phyloP scores from a whole-genome alignment of 1,284 basidiomycete species.

The Agaricales sp. region DNA sequence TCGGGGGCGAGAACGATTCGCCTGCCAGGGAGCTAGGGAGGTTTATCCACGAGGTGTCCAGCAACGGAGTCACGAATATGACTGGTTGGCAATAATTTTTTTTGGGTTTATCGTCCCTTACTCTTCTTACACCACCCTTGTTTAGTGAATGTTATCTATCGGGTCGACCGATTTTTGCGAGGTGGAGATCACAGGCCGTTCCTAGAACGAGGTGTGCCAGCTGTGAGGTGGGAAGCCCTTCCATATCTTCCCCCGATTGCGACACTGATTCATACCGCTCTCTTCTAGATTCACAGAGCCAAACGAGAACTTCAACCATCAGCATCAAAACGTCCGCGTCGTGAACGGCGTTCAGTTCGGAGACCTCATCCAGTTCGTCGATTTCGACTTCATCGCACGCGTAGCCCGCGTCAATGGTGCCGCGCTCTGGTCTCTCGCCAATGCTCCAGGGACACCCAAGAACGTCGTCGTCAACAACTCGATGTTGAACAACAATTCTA shows the following conservation, averaged over 20 bases:
- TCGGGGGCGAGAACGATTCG: slow-evolving; percentile 44
- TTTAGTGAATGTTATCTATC: slow-evolving; percentile 35
- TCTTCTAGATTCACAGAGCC: slow-evolving; percentile 38
- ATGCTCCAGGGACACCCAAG: slow-evolving; percentile 40
- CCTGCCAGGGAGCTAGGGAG: slow-evolving; percentile 38
- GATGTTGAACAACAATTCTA: slow-evolving; percentile 42
- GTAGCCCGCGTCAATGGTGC: slow-evolving; percentile 43
- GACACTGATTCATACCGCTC: too few species aligned
- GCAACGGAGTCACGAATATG: slow-evolving; percentile 36
- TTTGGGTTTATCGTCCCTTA: background rate
- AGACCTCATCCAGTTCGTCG: slow-evolving; percentile 39
- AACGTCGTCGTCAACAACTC: slow-evolving; percentile 33
- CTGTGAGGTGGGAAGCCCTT: slow-evolving; percentile 10
- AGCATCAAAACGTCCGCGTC: slow-evolving; percentile 44
- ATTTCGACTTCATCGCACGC: slow-evolving; percentile 37
- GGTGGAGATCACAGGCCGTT: slow-evolving; percentile 45
- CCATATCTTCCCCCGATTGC: too few species aligned
- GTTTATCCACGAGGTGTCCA: slow-evolving; percentile 36
- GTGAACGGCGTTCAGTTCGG: slow-evolving; percentile 38
- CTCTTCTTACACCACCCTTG: background rate
- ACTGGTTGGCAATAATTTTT: slow-evolving; percentile 22
- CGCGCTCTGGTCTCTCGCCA: slow-evolving; percentile 40
- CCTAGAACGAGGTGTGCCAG: slow-evolving; percentile 36
- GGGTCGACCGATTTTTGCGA: slow-evolving; percentile 40
- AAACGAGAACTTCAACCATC: slow-evolving; percentile 43